Base-by-base conservation (phyloP, 1,139 yeast species). In the Lodderomyces theae region DNA sequence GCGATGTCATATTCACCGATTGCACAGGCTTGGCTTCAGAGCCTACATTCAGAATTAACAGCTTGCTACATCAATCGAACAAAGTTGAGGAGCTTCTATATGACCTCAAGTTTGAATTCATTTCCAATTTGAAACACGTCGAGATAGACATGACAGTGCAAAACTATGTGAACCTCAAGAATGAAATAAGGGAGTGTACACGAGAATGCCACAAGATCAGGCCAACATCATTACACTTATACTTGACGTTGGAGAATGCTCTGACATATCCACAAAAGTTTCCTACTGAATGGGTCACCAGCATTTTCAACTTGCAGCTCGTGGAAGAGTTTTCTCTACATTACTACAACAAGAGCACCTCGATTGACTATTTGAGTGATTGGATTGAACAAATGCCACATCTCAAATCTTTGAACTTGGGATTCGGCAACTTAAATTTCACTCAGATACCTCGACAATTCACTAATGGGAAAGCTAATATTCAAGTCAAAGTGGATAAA, bases 351-450 rank as follows among this genome's bases (percentile, higher is more conserved):
- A 28, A 28, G 18, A 7, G 31, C 9, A 28, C 31, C 11, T 28
- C 18, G 7, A 6, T 28, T 15, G 31, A 11, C n/a, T 28, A 31
- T 15, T 18, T 31, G 34, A 31, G n/a, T 31, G 24, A 19, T 19
- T 31, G 23, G 34, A 21, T 31, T 12, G 24, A 31, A 19, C 17
- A 31, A 16, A 31, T 31, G 24, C 34, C 34, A 5, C 34, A 31
- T 15, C 15, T 28, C n/a, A 31, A 31, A 15, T 31, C 34, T 11
- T 19, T 31, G 11, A 31, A 21, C 24, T 21, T 31, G 24, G 34
- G 24, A 11, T 31, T 31, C 18, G 34, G 34, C n/a, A 31, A 18
- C 9, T 12, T 31, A 12, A 21, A 31, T 12, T 31, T 19, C 18
- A 12, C 16, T 5, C 23, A 31, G 5, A 12, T 31, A 10, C 24